These are phyloP conservation scores for Lichenothelia convexa DNA, from an alignment of 495 filamentous ascomycete genomes.

Conservation along the genomic window DNA sequence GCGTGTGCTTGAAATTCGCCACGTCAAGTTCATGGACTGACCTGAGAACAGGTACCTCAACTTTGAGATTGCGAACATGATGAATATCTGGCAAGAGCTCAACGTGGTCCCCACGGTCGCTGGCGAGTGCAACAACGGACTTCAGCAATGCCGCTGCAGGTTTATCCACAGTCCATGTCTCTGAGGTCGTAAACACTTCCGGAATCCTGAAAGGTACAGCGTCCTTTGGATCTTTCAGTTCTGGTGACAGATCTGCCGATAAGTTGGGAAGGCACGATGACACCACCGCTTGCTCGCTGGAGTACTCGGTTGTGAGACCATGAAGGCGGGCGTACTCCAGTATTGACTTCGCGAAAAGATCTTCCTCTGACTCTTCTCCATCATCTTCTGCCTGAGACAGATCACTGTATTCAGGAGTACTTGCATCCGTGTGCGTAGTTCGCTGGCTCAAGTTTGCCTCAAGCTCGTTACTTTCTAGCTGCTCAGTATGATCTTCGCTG, in stretches of 20 bases:
- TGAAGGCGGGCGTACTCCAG: slow-evolving; percentile 9
- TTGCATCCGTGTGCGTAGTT: background rate
- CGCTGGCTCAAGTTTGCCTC: background rate
- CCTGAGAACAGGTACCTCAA: slow-evolving; percentile 13
- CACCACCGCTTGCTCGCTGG: slow-evolving; percentile 5
- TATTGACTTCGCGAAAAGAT: too few species aligned
- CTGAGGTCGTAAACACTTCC: background rate
- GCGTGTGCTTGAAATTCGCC: slow-evolving; percentile 5
- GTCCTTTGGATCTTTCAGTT: slow-evolving; percentile 1
- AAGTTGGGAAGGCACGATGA: slow-evolving; percentile 9
- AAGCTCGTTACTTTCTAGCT: too few species aligned
- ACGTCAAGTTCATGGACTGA: slow-evolving; percentile 18
- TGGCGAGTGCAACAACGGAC: slow-evolving; percentile 1
- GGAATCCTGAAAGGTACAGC: background rate
- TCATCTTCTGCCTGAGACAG: background rate
- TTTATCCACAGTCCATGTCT: slow-evolving; percentile 9
- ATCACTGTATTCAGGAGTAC: background rate
- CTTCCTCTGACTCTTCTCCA: background rate
- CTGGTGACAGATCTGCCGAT: background rate
- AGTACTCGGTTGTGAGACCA: slow-evolving; percentile 18
- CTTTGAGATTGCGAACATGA: slow-evolving; percentile 7
- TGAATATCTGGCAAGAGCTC: background rate
- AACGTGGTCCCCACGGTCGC: background rate
- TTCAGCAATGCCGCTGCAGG: slow-evolving; percentile 6
- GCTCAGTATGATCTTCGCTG: too few species aligned